phyloP scores from a whole-genome alignment of 2,329 filamentous ascomycete species.

The Zymoseptoria pseudotritici region DNA sequence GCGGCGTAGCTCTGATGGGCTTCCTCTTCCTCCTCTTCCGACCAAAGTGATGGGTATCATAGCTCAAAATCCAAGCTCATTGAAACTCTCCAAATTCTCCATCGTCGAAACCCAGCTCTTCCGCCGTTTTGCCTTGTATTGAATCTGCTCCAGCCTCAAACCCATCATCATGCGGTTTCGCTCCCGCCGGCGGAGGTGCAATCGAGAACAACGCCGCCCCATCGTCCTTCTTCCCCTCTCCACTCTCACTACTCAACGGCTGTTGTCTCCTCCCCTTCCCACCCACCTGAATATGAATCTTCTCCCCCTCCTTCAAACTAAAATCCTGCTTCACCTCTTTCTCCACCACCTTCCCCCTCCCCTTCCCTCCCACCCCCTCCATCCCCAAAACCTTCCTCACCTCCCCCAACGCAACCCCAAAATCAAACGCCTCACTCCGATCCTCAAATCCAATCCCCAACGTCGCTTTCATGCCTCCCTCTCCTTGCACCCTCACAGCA shows the following conservation, averaged over 20 bases:
- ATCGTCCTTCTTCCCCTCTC: conserved; percentile 36
- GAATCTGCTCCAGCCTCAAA: conserved; percentile 36
- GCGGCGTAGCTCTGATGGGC: conserved; percentile 32
- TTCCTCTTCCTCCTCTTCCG: conserved; percentile 29
- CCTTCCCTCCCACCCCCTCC: conserved; percentile 49
- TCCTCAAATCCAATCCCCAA: conserved; percentile 85
- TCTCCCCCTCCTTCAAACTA: conserved; percentile 82
- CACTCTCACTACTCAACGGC: conserved; percentile 27
- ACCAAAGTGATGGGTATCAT: conserved; percentile 19
- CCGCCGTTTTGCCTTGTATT: conserved; percentile 29
- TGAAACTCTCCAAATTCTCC: conserved; percentile 82
- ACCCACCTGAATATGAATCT: conserved; percentile 72
- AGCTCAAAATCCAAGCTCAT: conserved; percentile 23
- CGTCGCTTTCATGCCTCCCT: conserved; percentile 65
- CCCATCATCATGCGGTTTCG: conserved; percentile 20
- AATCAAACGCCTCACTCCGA: conserved; percentile 77
- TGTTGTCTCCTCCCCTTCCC: conserved; percentile 43
- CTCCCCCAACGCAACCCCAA: conserved; percentile 72
- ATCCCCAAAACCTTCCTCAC: conserved; percentile 62
- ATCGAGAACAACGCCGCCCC: conserved; percentile 58
- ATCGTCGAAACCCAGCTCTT: conserved; percentile 75
- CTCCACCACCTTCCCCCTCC: conserved; percentile 25
- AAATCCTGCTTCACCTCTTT: conserved; percentile 62
- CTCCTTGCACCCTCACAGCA: conserved; percentile 70
- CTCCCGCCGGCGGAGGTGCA: conserved; percentile 56